Conservation (phyloP, 2,329 filamentous ascomycete species). For the Emmonsia crescens region DNA sequence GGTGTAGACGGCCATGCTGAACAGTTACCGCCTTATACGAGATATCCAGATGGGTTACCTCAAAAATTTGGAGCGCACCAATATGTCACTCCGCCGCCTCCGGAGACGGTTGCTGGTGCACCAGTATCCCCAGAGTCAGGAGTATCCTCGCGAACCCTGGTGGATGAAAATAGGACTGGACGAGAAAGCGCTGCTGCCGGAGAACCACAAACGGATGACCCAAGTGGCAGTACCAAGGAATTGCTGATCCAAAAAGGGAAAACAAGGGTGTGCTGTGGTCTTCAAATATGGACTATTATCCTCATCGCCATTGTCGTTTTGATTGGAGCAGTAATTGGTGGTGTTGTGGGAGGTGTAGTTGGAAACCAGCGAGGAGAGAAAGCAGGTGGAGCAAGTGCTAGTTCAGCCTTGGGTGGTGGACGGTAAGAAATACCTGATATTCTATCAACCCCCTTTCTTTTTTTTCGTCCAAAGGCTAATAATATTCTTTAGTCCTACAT, state of each 20-base stretch:
- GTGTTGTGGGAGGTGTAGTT: constrained; percentile 44
- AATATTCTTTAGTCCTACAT: constrained; percentile 14
- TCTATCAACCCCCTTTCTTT: background rate
- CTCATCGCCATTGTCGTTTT: constrained; percentile 37
- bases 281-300: constrained; percentile 43
- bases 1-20: constrained; percentile 83
- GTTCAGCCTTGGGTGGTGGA: constrained; percentile 6
- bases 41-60: constrained; percentile 69
- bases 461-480: constrained; percentile 12
- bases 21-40: constrained; percentile 80
- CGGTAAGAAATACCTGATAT: constrained; percentile 6
- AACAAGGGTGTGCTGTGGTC: constrained; percentile 37
- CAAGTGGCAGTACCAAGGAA: constrained; percentile 31
- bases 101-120: constrained; percentile 23
- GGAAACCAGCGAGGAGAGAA: constrained; percentile 32
- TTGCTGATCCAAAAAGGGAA: constrained; percentile 36
- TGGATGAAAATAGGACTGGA: constrained; percentile 12
- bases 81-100: constrained; percentile 27
- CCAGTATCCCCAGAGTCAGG: constrained; percentile 21
- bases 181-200: constrained; percentile 6
- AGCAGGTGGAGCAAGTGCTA: constrained; percentile 5
- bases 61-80: constrained; percentile 41
- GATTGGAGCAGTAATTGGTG: constrained; percentile 41
- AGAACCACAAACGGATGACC: constrained; percentile 12
- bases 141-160: constrained; percentile 22